These are phyloP conservation scores for Candida xiaguanensis DNA, from an alignment of 805 yeast species.

Conservation along the genomic window DNA sequence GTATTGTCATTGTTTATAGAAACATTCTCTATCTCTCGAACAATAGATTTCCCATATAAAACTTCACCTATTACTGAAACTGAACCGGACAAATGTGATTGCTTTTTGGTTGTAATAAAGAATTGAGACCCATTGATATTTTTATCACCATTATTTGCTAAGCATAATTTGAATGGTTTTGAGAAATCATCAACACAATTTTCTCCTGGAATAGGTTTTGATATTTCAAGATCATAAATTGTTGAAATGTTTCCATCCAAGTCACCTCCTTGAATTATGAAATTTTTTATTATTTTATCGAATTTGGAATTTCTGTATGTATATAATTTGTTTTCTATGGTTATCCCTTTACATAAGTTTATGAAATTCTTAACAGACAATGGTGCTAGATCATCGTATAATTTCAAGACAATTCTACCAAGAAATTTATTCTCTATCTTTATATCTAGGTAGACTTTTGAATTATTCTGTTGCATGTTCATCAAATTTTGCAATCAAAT, in stretches of 20 bases:
- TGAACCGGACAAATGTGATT: conserved; percentile 72
- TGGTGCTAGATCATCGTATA: conserved; percentile 52
- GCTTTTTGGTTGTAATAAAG: conserved; percentile 64
- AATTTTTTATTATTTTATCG: conserved; percentile 64
- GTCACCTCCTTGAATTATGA: conserved; percentile 71
- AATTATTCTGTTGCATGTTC: conserved; percentile 29
- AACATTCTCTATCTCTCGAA: conserved; percentile 59
- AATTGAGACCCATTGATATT: conserved; percentile 62
- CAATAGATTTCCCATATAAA: conserved; percentile 61
- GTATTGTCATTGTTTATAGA: conserved; percentile 40
- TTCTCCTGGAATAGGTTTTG: conserved; percentile 46
- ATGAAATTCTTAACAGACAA: conserved; percentile 50
- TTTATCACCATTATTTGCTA: conserved; percentile 55
- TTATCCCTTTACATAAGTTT: conserved; percentile 37
- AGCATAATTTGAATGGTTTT: conserved; percentile 50
- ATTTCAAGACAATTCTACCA: conserved; percentile 63
- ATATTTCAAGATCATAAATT: conserved; percentile 18
- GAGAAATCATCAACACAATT: conserved; percentile 36
- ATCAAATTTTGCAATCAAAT: conserved; percentile 14
- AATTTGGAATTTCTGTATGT: conserved; percentile 46
- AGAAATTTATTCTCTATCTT: conserved; percentile 34
- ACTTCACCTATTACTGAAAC: conserved; percentile 79
- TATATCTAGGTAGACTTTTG: conserved; percentile 50
- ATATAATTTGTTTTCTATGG: conserved; percentile 17
- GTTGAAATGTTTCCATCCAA: conserved; percentile 32